Base-by-base conservation (phyloP, 768 basidiomycete genomes). In the Galerina marginata region DNA sequence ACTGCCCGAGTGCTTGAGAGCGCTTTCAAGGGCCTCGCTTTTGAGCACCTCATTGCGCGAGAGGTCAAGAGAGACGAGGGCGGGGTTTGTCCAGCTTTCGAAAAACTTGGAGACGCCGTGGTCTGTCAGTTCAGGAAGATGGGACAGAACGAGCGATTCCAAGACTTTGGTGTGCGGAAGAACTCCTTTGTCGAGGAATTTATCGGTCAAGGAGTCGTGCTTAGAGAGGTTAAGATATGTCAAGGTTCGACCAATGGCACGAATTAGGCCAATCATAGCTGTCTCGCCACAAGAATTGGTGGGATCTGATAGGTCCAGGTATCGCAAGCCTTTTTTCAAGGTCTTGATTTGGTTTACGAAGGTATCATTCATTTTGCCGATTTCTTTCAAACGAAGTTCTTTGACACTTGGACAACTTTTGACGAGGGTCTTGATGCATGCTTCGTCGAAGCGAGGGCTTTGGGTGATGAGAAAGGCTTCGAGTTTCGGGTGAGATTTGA, bases 381-480 rank as follows among this genome's bases (percentile, higher is more conserved):
- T 73, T 69, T 96, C 92, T 61, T 86, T 85, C 40, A 99, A 77
- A 2, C 92, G 84, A 1, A 99, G 83, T 49, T 88, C 86, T n/a
- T 74, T 81, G 15, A 99, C 76, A 2, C 56, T 61, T 10, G 69
- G 69, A 50, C 83, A 81, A 23, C 83, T 76, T 54, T 82, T 85
- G 26, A 88, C 82, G 23, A 97, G 83, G 0, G 82, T 70, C 11
- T 79, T 69, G 57, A 91, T 74, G 68, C 91, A 93, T 10, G 82
- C 80, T 3, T 88, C 69, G 70, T 94, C 87, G 73, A 99, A 95
- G 4, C 94, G 86, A 7, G 94, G 93, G 58, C 90, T 92, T 68
- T 96, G 93, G 9, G 82, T 89, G 67, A 99, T 86, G 42, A 90
- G 79, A 74, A 98, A 92, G 6, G 83, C 83, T 65, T 86, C 79